A percentile compares a stretch with the other conserved stretches of the same genome.
Evolutionary conservation across 2,329 filamentous ascomycete genomes (phyloP).

Genomic region (Sclerotinia nivalis): DNA sequence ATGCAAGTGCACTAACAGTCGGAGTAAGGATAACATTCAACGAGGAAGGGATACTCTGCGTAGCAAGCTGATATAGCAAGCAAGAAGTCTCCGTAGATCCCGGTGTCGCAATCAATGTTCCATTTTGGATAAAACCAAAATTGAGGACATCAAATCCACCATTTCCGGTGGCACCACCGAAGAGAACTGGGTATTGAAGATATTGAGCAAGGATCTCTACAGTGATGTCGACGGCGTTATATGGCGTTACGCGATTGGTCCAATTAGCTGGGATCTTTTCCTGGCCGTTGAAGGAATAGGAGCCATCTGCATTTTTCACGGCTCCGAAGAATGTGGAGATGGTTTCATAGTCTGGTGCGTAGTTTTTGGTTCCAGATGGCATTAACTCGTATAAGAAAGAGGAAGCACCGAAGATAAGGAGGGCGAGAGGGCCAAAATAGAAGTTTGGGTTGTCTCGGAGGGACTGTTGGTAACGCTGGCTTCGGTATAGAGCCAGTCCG

Average conservation of each 20-base stretch:
- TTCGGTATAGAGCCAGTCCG: conserved; percentile 32
- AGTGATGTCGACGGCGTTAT: background rate
- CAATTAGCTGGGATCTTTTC: conserved; percentile 1
- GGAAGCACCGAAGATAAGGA: background rate
- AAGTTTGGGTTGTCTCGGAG: conserved; percentile 34
- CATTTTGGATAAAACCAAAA: conserved; percentile 9
- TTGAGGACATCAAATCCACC: conserved; percentile 5
- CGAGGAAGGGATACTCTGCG: background rate
- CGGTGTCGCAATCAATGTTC: conserved; percentile 1
- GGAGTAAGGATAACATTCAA: background rate
- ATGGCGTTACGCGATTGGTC: conserved; percentile 9
- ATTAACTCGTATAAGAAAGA: conserved; percentile 15
- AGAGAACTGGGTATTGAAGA: conserved; percentile 2
- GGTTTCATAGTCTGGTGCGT: background rate
- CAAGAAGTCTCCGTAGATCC: background rate
- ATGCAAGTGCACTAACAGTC: background rate
- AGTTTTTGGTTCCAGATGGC: conserved; percentile 3
- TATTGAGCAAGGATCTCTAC: conserved; percentile 1
- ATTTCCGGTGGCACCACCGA: conserved; percentile 13
- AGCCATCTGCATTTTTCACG: conserved; percentile 3
- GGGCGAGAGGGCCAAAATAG: conserved; percentile 32
- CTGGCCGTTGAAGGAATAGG: conserved; percentile 6
- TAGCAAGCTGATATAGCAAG: conserved; percentile 12
- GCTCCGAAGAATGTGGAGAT: conserved; percentile 13
- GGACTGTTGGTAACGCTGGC: conserved; percentile 41